Evolutionary conservation across 1,139 yeast species (phyloP).

Genomic region (Hansenula sp.): DNA sequence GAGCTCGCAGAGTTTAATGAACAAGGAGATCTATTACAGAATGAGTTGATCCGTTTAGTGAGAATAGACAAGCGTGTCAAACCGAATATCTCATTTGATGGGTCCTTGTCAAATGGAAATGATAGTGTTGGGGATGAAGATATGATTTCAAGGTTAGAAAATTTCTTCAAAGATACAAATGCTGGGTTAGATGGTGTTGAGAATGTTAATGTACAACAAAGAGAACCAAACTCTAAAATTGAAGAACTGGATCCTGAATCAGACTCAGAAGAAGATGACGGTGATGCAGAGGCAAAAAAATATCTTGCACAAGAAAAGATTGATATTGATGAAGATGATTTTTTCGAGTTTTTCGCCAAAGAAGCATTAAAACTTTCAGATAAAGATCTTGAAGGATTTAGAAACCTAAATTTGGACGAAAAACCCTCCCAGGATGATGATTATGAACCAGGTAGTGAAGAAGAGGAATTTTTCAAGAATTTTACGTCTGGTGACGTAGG

Average conservation of each 20-base stretch:
- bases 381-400: slow-evolving; percentile 32
- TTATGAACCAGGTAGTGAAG: slow-evolving; percentile 18
- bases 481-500: slow-evolving; percentile 26
- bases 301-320: slow-evolving; percentile 28
- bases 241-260: slow-evolving; percentile 7
- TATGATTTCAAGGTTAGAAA: slow-evolving; percentile 20
- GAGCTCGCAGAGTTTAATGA: slow-evolving; percentile 12
- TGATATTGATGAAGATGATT: slow-evolving; percentile 57
- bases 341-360: slow-evolving; percentile 52
- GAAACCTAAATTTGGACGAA: slow-evolving; percentile 15
- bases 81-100: slow-evolving; percentile 13
- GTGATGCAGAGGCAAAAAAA: slow-evolving; percentile 19
- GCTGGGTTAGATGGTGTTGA: slow-evolving; percentile 26
- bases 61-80: slow-evolving; percentile 11
- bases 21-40: slow-evolving; percentile 16
- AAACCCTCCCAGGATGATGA: slow-evolving; percentile 8
- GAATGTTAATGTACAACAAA: slow-evolving; percentile 13
- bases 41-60: slow-evolving; percentile 11
- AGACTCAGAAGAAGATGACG: slow-evolving; percentile 17
- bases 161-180: slow-evolving; percentile 24
- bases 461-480: slow-evolving; percentile 22
- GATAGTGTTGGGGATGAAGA: slow-evolving; percentile 13
- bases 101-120: slow-evolving; percentile 1
- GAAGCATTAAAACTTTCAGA: slow-evolving; percentile 44
- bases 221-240: neutral